phyloP scores from a whole-genome alignment of 768 basidiomycete species.

The Artomyces pyxidatus region DNA sequence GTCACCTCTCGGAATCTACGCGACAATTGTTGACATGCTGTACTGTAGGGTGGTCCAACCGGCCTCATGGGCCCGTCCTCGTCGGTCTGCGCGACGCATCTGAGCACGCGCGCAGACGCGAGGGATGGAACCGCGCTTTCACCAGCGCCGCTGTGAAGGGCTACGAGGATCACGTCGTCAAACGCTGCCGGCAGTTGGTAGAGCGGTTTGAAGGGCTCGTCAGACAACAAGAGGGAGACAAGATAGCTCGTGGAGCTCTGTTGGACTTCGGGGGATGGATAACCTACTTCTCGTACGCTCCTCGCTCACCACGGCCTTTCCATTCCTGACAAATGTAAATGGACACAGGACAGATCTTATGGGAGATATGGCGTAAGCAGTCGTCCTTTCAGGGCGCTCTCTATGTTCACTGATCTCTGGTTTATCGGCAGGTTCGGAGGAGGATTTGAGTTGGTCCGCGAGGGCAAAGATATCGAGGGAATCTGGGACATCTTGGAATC shows the following conservation, averaged over 20 bases:
- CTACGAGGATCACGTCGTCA: constrained; percentile 18
- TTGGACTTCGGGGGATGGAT: constrained; percentile 19
- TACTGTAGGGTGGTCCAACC: constrained; percentile 42
- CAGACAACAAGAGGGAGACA: not conserved
- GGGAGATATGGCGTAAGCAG: constrained; percentile 8
- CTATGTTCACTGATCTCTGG: not conserved
- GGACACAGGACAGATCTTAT: constrained; percentile 1
- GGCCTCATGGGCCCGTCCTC: constrained; percentile 29
- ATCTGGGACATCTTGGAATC: not conserved
- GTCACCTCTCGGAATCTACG: constrained; percentile 9
- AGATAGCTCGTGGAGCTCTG: not conserved
- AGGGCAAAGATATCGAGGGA: not conserved
- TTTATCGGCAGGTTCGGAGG: not conserved
- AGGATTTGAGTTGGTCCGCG: not conserved
- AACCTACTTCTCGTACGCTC: constrained; percentile 20
- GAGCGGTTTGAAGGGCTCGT: constrained; percentile 10
- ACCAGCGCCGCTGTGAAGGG: constrained; percentile 20
- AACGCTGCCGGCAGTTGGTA: constrained; percentile 19
- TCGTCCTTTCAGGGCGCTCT: not conserved
- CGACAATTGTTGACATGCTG: no score
- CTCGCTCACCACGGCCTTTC: not conserved
- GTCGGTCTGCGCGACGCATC: constrained; percentile 24
- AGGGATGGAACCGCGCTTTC: constrained; percentile 25
- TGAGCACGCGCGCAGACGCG: constrained; percentile 21
- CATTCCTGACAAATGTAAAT: not conserved